phyloP scores from a whole-genome alignment of 495 filamentous ascomycete species.

The Acidomyces sp. region DNA sequence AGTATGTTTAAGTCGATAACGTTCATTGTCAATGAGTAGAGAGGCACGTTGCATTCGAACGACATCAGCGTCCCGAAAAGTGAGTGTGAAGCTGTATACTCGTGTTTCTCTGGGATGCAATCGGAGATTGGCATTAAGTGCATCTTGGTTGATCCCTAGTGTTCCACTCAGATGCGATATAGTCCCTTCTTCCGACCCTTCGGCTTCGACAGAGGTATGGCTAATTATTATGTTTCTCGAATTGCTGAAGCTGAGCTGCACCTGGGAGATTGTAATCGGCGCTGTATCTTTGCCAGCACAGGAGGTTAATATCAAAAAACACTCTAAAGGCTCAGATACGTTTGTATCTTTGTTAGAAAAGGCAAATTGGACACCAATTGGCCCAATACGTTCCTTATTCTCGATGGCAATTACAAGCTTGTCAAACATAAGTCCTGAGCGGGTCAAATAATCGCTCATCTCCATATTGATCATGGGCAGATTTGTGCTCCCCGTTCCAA shows the following conservation, averaged over 20 bases:
- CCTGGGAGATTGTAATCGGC: slow-evolving; percentile 49
- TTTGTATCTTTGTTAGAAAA: slow-evolving; percentile 66
- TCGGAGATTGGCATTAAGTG: slow-evolving; percentile 50
- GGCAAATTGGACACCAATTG: slow-evolving; percentile 55
- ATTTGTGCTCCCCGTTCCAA: background rate
- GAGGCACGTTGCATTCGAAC: slow-evolving; percentile 27
- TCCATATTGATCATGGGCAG: background rate
- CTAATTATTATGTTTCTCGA: slow-evolving; percentile 20
- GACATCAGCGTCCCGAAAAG: slow-evolving; percentile 69
- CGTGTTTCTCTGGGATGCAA: slow-evolving; percentile 55
- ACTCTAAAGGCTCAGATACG: slow-evolving; percentile 61
- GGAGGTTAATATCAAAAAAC: slow-evolving; percentile 64
- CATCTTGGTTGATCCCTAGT: background rate
- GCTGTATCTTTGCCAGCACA: slow-evolving; percentile 47
- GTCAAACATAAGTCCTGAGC: background rate
- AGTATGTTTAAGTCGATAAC: slow-evolving; percentile 9
- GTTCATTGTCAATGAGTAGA: slow-evolving; percentile 1
- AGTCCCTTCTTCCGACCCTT: background rate
- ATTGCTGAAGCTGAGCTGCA: slow-evolving; percentile 33
- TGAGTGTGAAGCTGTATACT: slow-evolving; percentile 56
- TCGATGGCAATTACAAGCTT: slow-evolving; percentile 2
- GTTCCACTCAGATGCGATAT: background rate
- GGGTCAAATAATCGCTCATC: background rate
- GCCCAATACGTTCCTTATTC: slow-evolving; percentile 4
- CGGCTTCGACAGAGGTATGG: slow-evolving; percentile 4